phyloP scores from a whole-genome alignment of 805 yeast genomes.

The Priceomyces melissophilus region DNA sequence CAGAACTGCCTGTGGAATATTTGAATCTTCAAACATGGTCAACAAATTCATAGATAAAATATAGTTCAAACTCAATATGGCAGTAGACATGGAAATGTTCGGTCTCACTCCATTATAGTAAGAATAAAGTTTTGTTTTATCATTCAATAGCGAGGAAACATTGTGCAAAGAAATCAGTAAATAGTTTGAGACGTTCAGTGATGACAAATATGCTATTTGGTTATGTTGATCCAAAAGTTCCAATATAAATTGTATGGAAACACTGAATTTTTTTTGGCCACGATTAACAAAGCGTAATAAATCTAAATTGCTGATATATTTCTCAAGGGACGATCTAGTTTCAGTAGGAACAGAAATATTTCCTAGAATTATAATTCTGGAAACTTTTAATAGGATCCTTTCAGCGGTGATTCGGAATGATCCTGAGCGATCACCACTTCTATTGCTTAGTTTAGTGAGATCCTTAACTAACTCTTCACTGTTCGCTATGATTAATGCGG shows the following conservation, averaged over 20 bases:
- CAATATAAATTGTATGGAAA: constrained; percentile 16
- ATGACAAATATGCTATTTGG: constrained; percentile 9
- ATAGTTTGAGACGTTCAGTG: constrained; percentile 6
- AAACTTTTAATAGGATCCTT: not conserved
- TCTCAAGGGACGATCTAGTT: not conserved
- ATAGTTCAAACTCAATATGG: constrained; percentile 15
- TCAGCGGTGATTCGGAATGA: not conserved
- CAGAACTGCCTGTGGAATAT: constrained; percentile 11
- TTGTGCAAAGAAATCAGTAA: constrained; percentile 9
- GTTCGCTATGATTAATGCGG: not conserved
- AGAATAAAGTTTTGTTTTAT: constrained; percentile 14
- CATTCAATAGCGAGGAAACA: constrained; percentile 3
- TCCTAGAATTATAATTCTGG: not conserved
- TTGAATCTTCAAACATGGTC: constrained; percentile 6
- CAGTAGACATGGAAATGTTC: constrained; percentile 17
- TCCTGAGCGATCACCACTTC: not conserved
- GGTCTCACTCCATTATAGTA: constrained; percentile 17
- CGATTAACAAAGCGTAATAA: not conserved
- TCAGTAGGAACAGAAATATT: not conserved
- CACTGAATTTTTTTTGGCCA: not conserved
- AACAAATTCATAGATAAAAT: constrained; percentile 13
- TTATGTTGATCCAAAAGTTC: constrained; percentile 21
- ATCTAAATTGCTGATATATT: constrained; percentile 1
- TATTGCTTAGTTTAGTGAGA: not conserved
- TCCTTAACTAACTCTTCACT: not conserved